Conservation (phyloP, 495 filamentous ascomycete genomes). For the Elaphomyces granulatus region DNA sequence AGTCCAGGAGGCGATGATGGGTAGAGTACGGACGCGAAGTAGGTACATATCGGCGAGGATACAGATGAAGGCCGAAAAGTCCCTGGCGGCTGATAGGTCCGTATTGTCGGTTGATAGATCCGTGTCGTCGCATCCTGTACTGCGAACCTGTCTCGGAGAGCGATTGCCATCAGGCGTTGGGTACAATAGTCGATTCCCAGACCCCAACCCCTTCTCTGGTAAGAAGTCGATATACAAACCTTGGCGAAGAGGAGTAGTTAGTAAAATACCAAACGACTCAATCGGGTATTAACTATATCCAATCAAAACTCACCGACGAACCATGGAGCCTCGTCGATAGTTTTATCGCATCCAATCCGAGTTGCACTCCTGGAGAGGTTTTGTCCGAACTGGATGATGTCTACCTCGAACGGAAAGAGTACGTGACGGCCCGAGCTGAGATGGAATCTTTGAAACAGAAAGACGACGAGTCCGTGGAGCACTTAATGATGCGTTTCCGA, state of each 20-base stretch:
- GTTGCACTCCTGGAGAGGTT: too few relatives aligned
- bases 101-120: too few relatives aligned
- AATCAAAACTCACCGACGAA: neutral
- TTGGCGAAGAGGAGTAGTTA: neutral
- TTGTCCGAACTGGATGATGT: neutral
- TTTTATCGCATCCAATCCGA: too few relatives aligned
- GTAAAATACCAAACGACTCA: neutral
- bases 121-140: too few relatives aligned
- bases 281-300: neutral
- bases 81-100: too few relatives aligned
- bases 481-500: neutral
- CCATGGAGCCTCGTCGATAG: neutral
- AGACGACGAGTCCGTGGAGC: neutral
- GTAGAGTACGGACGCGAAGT: too few relatives aligned
- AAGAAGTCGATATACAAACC: neutral
- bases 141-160: neutral
- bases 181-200: neutral
- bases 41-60: too few relatives aligned
- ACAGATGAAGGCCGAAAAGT: too few relatives aligned
- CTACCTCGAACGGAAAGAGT: neutral
- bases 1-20: too few relatives aligned
- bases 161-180: too few relatives aligned
- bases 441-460: neutral
- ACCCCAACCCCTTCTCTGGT: neutral
- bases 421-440: neutral